Conservation (phyloP, 345 rosid species). For the Citrus australasica region DNA sequence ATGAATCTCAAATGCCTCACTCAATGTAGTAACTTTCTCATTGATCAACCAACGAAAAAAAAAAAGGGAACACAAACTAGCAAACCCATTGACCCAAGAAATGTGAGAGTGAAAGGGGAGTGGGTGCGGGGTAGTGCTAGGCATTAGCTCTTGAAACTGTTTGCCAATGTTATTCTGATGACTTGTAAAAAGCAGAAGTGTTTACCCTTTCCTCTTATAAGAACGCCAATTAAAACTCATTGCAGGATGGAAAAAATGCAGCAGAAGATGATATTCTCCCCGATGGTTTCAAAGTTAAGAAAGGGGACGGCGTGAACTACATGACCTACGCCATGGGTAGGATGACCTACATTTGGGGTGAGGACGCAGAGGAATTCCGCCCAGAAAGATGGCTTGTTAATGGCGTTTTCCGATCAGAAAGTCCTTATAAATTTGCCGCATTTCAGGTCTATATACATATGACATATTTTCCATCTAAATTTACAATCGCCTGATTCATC, state of each 20-base stretch:
- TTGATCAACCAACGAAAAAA: background rate
- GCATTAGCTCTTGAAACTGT: background rate
- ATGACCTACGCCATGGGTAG: conserved; percentile 38
- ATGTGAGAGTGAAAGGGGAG: background rate
- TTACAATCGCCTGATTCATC: background rate
- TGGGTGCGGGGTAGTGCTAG: background rate
- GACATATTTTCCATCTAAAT: background rate
- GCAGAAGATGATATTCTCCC: conserved; percentile 35
- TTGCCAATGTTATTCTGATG: background rate
- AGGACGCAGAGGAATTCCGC: conserved; percentile 31
- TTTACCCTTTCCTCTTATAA: background rate
- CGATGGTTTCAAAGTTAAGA: conserved; percentile 35
- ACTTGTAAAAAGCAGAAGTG: background rate
- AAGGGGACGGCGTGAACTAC: conserved; percentile 30
- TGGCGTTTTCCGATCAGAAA: conserved; percentile 28
- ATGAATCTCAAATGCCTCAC: background rate
- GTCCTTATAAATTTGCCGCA: conserved; percentile 38
- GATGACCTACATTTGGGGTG: conserved; percentile 40
- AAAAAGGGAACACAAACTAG: background rate
- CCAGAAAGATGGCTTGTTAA: conserved; percentile 44
- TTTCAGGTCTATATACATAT: conserved; percentile 25
- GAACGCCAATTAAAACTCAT: background rate
- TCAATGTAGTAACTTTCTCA: background rate
- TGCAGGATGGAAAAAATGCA: conserved; percentile 35
- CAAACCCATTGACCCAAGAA: background rate